Conservation (phyloP, 805 yeast genomes). For the Candida ascalaphidarum region DNA sequence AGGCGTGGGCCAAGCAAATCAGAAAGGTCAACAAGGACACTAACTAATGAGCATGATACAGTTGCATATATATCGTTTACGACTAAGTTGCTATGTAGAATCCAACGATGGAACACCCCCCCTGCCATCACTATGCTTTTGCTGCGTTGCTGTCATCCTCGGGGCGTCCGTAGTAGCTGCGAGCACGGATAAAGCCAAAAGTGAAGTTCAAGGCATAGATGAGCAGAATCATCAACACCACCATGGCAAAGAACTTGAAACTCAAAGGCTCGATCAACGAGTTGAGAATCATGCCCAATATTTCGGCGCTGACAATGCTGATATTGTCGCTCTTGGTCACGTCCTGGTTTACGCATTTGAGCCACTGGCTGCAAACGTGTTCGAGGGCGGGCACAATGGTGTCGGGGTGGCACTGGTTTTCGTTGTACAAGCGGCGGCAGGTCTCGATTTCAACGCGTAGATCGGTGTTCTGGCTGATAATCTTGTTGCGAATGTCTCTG, state of each 20-base stretch:
- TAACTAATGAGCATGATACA: no score
- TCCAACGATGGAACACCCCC: no score
- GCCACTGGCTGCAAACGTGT: slow-evolving; percentile 52
- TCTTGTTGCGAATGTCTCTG: slow-evolving; percentile 43
- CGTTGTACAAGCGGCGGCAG: slow-evolving; percentile 44
- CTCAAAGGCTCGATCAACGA: slow-evolving; percentile 64
- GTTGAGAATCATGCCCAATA: slow-evolving; percentile 53
- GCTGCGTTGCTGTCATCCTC: neutral
- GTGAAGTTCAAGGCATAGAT: slow-evolving; percentile 54
- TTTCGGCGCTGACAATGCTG: slow-evolving; percentile 51
- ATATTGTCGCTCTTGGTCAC: slow-evolving; percentile 39
- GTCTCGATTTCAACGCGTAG: slow-evolving; percentile 42
- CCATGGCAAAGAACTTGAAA: slow-evolving; percentile 43
- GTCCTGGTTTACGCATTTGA: slow-evolving; percentile 55
- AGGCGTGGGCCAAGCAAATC: slow-evolving; percentile 32
- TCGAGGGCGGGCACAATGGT: slow-evolving; percentile 52
- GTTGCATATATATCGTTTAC: no score
- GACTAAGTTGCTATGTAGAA: no score
- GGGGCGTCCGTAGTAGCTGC: slow-evolving; percentile 32
- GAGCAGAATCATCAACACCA: slow-evolving; percentile 34
- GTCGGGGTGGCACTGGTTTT: slow-evolving; percentile 51
- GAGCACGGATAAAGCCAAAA: slow-evolving; percentile 59
- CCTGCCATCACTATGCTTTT: neutral
- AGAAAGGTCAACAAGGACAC: slow-evolving; percentile 23
- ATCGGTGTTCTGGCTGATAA: slow-evolving; percentile 39